Conservation (phyloP, 345 rosid genomes). For the Anacardium occidentale region DNA sequence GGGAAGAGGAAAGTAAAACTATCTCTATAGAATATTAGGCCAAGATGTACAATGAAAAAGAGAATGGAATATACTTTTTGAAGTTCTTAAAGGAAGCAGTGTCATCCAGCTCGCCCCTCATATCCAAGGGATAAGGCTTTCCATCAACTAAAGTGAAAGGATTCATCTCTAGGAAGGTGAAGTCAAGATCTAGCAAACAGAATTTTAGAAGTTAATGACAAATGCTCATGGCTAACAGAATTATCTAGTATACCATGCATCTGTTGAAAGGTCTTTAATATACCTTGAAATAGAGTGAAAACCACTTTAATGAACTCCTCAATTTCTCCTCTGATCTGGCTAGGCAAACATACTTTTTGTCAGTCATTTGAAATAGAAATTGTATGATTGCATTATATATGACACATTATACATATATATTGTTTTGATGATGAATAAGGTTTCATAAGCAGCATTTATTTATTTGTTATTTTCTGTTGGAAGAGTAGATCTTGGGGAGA, state of each 20-base stretch:
- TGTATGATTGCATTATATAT: neutral
- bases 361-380: neutral
- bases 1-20: neutral
- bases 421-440: neutral
- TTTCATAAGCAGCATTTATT: neutral
- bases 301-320: conserved; percentile 69
- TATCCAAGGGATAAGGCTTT: conserved; percentile 95
- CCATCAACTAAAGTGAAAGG: conserved; percentile 88
- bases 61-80: conserved; percentile 56
- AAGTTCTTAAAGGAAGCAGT: conserved; percentile 98
- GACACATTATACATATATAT: neutral
- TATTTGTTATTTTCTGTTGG: neutral
- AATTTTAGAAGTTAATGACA: conserved; percentile 15
- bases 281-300: conserved; percentile 83
- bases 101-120: conserved; percentile 98
- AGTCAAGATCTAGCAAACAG: conserved; percentile 70
- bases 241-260: neutral
- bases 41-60: neutral
- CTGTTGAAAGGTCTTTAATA: neutral
- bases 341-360: conserved; percentile 9
- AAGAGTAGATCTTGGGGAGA: neutral
- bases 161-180: conserved; percentile 98
- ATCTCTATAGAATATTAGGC: neutral
- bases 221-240: conserved; percentile 11
- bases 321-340: conserved; percentile 63